Percentiles rank a stretch among this genome's conserved stretches.
phyloP scores from a whole-genome alignment of 805 yeast species.

The Ogataea zsoltii region DNA sequence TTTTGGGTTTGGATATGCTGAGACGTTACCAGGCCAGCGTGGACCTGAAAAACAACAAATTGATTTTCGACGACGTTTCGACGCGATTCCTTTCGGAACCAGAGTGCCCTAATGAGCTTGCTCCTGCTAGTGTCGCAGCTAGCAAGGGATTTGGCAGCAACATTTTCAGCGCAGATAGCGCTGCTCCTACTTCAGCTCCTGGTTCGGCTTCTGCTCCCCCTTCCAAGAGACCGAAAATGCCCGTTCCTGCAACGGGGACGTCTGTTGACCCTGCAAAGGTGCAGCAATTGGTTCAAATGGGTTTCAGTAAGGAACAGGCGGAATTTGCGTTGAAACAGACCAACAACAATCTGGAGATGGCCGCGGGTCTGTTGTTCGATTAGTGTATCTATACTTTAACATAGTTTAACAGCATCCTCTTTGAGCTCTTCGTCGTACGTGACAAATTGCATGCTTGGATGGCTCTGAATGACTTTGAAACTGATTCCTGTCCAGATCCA shows the following conservation, averaged over 20 bases:
- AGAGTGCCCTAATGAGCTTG: slow-evolving; percentile 54
- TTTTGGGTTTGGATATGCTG: slow-evolving; percentile 90
- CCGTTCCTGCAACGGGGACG: slow-evolving; percentile 19
- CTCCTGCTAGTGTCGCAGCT: slow-evolving; percentile 10
- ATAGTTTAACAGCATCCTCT: slow-evolving; percentile 21
- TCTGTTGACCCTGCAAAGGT: slow-evolving; percentile 32
- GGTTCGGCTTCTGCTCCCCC: background rate
- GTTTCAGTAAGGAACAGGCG: slow-evolving; percentile 68
- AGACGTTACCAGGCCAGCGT: slow-evolving; percentile 82
- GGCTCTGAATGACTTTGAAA: slow-evolving; percentile 54
- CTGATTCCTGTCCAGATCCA: slow-evolving; percentile 73
- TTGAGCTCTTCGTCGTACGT: slow-evolving; percentile 20
- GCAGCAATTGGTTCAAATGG: slow-evolving; percentile 59
- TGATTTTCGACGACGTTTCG: slow-evolving; percentile 71
- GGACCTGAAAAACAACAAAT: slow-evolving; percentile 65
- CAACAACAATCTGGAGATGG: slow-evolving; percentile 78
- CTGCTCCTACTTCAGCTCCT: slow-evolving; percentile 22
- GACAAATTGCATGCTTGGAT: slow-evolving; percentile 47
- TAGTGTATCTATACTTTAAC: slow-evolving; percentile 3
- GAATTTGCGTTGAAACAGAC: slow-evolving; percentile 63
- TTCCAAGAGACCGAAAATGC: slow-evolving; percentile 22
- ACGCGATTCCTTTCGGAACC: slow-evolving; percentile 71
- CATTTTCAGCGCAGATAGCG: slow-evolving; percentile 24
- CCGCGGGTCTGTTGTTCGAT: slow-evolving; percentile 74
- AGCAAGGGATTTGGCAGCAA: slow-evolving; percentile 38